Percentiles rank a stretch among this genome's conserved stretches.
Evolutionary conservation across 2,329 filamentous ascomycete species (phyloP).

Genomic region (Magnaporthiopsis rhizophila): DNA sequence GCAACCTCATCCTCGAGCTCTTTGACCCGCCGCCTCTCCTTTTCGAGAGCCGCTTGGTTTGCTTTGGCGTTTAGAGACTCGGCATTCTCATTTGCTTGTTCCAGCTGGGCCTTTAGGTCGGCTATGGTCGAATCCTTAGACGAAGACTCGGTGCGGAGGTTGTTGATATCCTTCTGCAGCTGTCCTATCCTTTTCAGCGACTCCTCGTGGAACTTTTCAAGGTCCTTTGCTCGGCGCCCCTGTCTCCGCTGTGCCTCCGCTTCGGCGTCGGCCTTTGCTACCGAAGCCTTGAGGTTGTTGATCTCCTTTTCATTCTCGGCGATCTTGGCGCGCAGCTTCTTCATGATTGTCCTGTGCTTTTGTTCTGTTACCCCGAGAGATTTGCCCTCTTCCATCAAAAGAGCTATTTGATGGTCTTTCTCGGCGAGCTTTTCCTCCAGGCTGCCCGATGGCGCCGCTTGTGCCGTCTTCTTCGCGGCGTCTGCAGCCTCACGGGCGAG

Average conservation of each 20-base stretch:
- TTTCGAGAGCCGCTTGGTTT: conserved; percentile 59
- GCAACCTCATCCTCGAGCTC: conserved; percentile 49
- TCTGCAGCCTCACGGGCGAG: conserved; percentile 73
- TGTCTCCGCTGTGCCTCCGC: conserved; percentile 36
- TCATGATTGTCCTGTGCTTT: conserved; percentile 74
- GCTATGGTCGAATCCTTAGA: conserved; percentile 57
- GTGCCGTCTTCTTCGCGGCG: conserved; percentile 60
- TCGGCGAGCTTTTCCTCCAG: conserved; percentile 74
- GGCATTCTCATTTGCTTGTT: conserved; percentile 57
- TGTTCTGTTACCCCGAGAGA: conserved; percentile 80
- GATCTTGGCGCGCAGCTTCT: conserved; percentile 64
- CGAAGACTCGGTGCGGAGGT: conserved; percentile 53
- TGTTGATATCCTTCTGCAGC: conserved; percentile 40
- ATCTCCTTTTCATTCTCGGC: conserved; percentile 58
- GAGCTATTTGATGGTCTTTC: conserved; percentile 82
- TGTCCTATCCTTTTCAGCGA: conserved; percentile 50
- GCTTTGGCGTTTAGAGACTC: conserved; percentile 59
- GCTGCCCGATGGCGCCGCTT: conserved; percentile 55
- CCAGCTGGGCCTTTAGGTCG: conserved; percentile 62
- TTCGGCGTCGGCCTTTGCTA: conserved; percentile 51
- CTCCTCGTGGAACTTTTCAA: conserved; percentile 47
- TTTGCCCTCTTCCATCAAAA: conserved; percentile 87
- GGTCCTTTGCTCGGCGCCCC: conserved; percentile 40
- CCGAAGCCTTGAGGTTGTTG: conserved; percentile 48
- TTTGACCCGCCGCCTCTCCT: conserved; percentile 45